phyloP scores from a whole-genome alignment of 2,329 filamentous ascomycete species.

The Colletotrichum melonis region DNA sequence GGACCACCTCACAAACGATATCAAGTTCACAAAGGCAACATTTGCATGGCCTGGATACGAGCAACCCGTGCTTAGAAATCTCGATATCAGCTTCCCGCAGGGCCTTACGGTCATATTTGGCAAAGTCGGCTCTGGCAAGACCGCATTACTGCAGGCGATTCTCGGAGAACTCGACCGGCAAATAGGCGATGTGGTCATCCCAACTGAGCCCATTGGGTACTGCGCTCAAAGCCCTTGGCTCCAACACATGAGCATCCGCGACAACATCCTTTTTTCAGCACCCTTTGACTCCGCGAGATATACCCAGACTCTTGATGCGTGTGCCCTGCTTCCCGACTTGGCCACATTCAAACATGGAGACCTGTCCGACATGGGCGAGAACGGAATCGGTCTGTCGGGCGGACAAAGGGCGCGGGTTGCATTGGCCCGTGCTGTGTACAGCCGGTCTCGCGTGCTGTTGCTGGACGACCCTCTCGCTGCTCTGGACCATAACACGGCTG shows the following conservation, averaged over 20 bases:
- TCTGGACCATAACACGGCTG: conserved; percentile 71
- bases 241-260: conserved; percentile 72
- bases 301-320: conserved; percentile 69
- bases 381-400: conserved; percentile 71
- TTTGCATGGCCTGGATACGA: conserved; percentile 83
- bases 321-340: conserved; percentile 67
- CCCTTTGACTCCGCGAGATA: conserved; percentile 67
- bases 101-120: conserved; percentile 69
- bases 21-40: conserved; percentile 71
- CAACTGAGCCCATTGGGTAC: conserved; percentile 64
- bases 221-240: conserved; percentile 73
- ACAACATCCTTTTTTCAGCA: conserved; percentile 74
- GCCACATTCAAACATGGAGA: conserved; percentile 68
- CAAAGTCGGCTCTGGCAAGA: conserved; percentile 71
- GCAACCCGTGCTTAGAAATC: conserved; percentile 59
- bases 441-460: conserved; percentile 65
- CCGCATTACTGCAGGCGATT: conserved; percentile 68
- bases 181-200: conserved; percentile 59
- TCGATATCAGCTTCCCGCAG: conserved; percentile 58
- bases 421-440: conserved; percentile 72
- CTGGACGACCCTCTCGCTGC: conserved; percentile 74
- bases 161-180: conserved; percentile 75
- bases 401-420: conserved; percentile 73
- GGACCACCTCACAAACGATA: conserved; percentile 50
- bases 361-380: conserved; percentile 69